Evolutionary conservation across 768 basidiomycete genomes (phyloP).

Genomic region (Hysterangium stoloniferum): DNA sequence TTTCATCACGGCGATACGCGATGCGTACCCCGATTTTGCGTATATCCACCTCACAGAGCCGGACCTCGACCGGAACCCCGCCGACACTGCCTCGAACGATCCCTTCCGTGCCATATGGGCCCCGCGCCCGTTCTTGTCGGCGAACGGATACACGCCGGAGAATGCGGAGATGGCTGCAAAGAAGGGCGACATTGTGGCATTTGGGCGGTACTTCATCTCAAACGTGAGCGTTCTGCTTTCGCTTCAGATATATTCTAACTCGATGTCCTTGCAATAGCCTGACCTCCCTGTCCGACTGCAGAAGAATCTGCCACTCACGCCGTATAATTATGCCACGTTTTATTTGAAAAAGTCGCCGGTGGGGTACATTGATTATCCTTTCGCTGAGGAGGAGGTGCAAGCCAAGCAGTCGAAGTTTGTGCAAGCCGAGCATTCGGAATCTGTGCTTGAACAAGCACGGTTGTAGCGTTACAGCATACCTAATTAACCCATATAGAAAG

Average conservation of each 20-base stretch:
- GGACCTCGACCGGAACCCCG: background rate
- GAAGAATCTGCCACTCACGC: constrained; percentile 27
- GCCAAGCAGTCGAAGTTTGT: too few species aligned
- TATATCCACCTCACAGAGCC: constrained; percentile 46
- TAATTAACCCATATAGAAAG: too few species aligned
- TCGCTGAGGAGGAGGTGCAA: constrained; percentile 5
- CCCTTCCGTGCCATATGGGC: constrained; percentile 29
- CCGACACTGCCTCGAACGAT: background rate
- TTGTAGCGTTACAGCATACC: too few species aligned
- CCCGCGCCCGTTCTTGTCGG: constrained; percentile 31
- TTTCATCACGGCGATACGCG: constrained; percentile 40
- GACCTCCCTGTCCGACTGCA: constrained; percentile 33
- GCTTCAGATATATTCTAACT: constrained; percentile 1
- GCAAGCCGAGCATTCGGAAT: too few species aligned
- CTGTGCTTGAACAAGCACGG: too few species aligned
- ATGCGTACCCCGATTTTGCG: constrained; percentile 32
- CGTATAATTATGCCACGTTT: constrained; percentile 32
- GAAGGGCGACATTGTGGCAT: constrained; percentile 27
- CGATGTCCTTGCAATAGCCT: constrained; percentile 25
- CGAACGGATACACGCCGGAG: constrained; percentile 38
- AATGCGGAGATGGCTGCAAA: constrained; percentile 32
- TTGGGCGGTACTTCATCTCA: constrained; percentile 30
- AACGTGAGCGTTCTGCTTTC: constrained; percentile 26
- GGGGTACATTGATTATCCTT: constrained; percentile 30
- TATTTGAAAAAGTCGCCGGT: constrained; percentile 25